Evolutionary conservation across 1,139 yeast species (phyloP).

Genomic region (Pichia kudriavzevii): DNA sequence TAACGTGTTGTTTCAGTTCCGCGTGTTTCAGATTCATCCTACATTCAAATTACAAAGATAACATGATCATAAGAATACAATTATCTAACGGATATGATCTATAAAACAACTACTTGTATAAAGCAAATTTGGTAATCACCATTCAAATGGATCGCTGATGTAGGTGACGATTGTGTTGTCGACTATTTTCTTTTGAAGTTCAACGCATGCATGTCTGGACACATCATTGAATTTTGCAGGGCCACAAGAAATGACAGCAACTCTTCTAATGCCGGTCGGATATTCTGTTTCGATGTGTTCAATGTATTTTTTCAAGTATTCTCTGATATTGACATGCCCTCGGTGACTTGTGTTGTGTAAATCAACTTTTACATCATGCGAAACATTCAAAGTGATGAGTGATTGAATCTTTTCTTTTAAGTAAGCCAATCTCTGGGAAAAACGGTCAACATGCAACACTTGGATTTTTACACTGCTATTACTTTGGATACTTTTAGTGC

Average conservation of each 20-base stretch:
- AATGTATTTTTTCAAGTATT: conserved; percentile 1
- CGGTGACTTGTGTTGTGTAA: conserved; percentile 3
- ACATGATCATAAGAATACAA: too few species aligned
- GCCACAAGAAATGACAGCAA: conserved; percentile 12
- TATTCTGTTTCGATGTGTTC: conserved; percentile 1
- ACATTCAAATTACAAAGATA: too few species aligned
- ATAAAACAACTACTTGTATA: too few species aligned
- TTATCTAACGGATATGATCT: background rate
- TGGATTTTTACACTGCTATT: conserved; percentile 1
- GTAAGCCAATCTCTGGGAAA: conserved; percentile 1
- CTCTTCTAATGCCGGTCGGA: conserved; percentile 4
- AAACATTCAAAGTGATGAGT: background rate
- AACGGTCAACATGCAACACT: conserved; percentile 7
- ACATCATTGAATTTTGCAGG: conserved; percentile 9
- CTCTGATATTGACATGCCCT: conserved; percentile 4
- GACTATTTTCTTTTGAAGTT: conserved; percentile 2
- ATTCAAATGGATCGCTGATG: background rate
- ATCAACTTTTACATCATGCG: conserved; percentile 1
- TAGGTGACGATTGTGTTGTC: conserved; percentile 1
- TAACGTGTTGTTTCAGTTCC: too few species aligned
- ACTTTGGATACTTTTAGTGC: background rate
- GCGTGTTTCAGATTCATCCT: too few species aligned
- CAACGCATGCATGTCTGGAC: conserved; percentile 6
- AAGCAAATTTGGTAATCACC: too few species aligned
- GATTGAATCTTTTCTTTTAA: background rate